Conservation (phyloP, 768 basidiomycete species). For the Lyophyllum atratum region DNA sequence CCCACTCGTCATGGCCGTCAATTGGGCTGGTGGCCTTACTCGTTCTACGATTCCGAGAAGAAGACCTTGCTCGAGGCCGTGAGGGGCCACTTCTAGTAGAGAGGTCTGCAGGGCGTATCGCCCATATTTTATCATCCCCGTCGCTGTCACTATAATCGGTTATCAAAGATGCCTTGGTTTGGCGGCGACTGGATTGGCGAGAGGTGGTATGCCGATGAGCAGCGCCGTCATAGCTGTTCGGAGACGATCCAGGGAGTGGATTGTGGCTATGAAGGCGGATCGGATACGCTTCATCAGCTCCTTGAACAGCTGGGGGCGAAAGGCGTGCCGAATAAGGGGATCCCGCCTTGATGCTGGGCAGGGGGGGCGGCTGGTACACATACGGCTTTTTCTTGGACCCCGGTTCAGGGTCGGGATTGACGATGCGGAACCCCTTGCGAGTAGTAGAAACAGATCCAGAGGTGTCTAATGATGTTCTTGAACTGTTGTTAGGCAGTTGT, state of each 20-base stretch:
- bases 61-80: neutral
- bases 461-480: conserved; percentile 13
- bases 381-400: conserved; percentile 14
- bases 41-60: conserved; percentile 3
- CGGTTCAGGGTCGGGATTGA: conserved; percentile 33
- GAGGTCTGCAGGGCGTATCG: conserved; percentile 30
- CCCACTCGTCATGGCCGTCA: conserved; percentile 29
- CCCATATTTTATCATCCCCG: conserved; percentile 28
- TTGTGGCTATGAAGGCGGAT: neutral
- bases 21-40: conserved; percentile 1
- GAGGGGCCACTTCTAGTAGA: neutral
- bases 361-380: conserved; percentile 21
- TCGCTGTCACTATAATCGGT: conserved; percentile 15
- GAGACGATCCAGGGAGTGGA: neutral
- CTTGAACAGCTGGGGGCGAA: conserved; percentile 9
- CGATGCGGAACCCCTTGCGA: conserved; percentile 28
- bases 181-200: neutral
- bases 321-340: conserved; percentile 20
- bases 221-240: neutral
- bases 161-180: neutral
- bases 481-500: conserved; percentile 8
- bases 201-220: neutral
- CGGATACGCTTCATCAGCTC: conserved; percentile 5
- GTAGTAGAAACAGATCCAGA: conserved; percentile 18
- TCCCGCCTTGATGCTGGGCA: conserved; percentile 11